Base-by-base conservation (phyloP, 306 rosid genomes). In the Cercis canadensis region DNA sequence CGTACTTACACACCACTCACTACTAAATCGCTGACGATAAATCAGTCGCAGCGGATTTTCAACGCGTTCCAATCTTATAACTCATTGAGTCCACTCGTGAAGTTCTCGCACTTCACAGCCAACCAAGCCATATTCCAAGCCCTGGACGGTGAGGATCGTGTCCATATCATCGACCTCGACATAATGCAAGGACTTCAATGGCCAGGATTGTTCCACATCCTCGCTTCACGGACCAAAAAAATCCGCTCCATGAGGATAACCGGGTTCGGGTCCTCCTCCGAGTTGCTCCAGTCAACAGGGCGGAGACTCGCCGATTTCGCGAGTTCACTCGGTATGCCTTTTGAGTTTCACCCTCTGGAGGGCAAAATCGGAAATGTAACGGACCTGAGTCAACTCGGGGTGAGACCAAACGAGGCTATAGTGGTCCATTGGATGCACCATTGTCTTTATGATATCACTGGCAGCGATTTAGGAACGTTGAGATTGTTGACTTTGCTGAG, bases 381-480 rank as follows among this genome's bases (percentile, higher is more conserved):
- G 15, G 92, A 88, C 5, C 76, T 75, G 77, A 84, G 86, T 74
- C 96, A 90, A 79, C 96, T 94, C 66, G 94, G 88, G 0, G 83
- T 86, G 16, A 46, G 88, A 7, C 71, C 80, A 4, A 74, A 69
- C 67, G 99, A 94, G 82, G 90, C 96, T 0, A 74, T 77, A 4
- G 99, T 91, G 19, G 96, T 94, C 21, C 99, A 94, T 79, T 94
- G 97, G 99, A 94, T 94, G 99, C 99, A 94, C 62, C 99, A 94
- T 69, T 94, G 99, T 19, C 21, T 94, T 37, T 94, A 94, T 60
- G 97, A 94, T 73, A 83, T 94, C 36, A 94, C 99, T 0, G 99
- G 99, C 0, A 89, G 99, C 72, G 99, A 94, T 66, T 29, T 89
- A 14, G 92, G 83, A 21, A 75, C 99, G 85, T 36, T 94, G 84